phyloP scores from a whole-genome alignment of 352 stramenopile species.

The Globisporangium mamillatum region DNA sequence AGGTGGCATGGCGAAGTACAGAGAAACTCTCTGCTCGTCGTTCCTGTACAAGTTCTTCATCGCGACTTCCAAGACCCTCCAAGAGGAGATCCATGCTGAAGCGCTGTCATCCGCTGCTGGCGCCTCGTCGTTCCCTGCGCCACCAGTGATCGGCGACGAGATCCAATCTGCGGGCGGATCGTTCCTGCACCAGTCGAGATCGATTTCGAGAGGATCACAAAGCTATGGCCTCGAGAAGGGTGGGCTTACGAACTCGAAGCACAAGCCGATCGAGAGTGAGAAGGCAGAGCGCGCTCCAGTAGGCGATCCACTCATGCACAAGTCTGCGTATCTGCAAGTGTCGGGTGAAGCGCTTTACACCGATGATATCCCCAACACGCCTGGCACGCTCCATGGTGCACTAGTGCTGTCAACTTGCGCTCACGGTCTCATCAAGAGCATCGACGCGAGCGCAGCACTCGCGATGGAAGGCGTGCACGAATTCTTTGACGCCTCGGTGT shows the following conservation, averaged over 20 bases:
- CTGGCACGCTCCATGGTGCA: constrained; percentile 86
- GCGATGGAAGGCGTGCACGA: constrained; percentile 86
- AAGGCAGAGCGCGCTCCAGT: constrained; percentile 61
- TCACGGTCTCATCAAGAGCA: constrained; percentile 76
- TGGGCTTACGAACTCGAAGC: constrained; percentile 62
- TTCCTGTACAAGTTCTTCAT: constrained; percentile 97
- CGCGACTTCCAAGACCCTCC: constrained; percentile 53
- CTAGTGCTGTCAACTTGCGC: constrained; percentile 90
- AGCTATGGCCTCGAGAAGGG: constrained; percentile 58
- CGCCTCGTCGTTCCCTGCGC: constrained; percentile 18
- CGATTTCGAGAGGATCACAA: constrained; percentile 54
- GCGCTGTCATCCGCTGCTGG: constrained; percentile 11
- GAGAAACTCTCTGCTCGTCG: constrained; percentile 91
- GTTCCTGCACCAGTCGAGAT: constrained; percentile 55
- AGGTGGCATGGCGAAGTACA: constrained; percentile 93
- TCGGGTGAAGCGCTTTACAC: constrained; percentile 95
- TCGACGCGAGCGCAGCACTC: constrained; percentile 84
- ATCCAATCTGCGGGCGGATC: constrained; percentile 50
- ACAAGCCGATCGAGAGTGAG: constrained; percentile 40
- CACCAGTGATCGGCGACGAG: constrained; percentile 32
- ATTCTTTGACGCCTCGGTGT: constrained; percentile 81
- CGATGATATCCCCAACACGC: constrained; percentile 91
- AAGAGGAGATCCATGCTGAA: constrained; percentile 28
- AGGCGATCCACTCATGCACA: constrained; percentile 91
- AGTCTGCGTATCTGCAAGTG: constrained; percentile 91